phyloP scores from a whole-genome alignment of 2,329 filamentous ascomycete species.

The Zymoseptoria passerinii region DNA sequence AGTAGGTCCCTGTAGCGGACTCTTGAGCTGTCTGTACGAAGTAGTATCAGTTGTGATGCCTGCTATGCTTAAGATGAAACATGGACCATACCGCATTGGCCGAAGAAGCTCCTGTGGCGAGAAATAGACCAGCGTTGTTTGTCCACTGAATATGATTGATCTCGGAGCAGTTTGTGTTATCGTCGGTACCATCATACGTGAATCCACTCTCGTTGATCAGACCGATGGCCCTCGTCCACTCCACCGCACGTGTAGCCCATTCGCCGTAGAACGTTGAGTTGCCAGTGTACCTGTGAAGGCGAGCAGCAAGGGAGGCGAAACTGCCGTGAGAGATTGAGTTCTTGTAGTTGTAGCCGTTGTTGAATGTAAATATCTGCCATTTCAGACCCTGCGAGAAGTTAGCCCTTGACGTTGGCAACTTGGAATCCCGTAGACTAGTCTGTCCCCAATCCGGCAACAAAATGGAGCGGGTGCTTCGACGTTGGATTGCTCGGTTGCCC shows the following conservation, averaged over 20 bases:
- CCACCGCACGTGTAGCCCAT: constrained; percentile 59
- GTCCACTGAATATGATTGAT: constrained; percentile 46
- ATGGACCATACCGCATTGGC: constrained; percentile 40
- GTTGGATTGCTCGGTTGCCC: no score
- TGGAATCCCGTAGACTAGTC: no score
- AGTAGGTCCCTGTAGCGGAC: constrained; percentile 9
- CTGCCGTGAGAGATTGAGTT: constrained; percentile 73
- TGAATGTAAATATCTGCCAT: constrained; percentile 70
- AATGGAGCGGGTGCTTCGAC: no score
- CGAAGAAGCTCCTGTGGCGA: constrained; percentile 57
- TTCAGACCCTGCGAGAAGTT: neutral
- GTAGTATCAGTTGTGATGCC: no score
- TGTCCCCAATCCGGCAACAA: no score
- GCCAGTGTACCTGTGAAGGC: constrained; percentile 30
- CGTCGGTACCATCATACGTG: constrained; percentile 56
- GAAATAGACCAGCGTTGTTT: constrained; percentile 47
- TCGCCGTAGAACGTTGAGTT: constrained; percentile 48
- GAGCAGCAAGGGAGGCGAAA: constrained; percentile 71
- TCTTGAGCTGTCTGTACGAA: neutral
- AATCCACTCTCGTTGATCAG: constrained; percentile 45
- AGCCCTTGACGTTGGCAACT: neutral
- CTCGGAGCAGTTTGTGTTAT: constrained; percentile 45
- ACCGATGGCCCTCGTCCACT: constrained; percentile 52
- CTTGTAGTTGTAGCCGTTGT: constrained; percentile 75
- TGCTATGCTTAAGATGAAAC: no score